Evolutionary conservation across 2,329 filamentous ascomycete species (phyloP).

Genomic region (Fusarium tjaetaba): DNA sequence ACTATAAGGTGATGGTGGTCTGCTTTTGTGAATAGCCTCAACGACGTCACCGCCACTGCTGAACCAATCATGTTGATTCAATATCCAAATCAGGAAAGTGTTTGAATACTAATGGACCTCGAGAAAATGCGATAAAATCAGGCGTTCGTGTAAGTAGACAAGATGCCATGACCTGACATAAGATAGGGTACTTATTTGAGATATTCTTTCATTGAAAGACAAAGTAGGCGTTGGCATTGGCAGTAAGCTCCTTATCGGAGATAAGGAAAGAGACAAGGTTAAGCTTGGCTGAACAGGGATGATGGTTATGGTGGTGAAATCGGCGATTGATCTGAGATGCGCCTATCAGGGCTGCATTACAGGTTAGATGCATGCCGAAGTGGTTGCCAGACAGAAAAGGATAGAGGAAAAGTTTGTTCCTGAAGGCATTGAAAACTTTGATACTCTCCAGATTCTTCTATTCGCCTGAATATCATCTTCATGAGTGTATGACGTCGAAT

Average conservation of each 20-base stretch:
- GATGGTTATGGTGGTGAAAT: slow-evolving; percentile 3
- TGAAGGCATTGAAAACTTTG: not conserved
- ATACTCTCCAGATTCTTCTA: not conserved
- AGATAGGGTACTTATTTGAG: no score
- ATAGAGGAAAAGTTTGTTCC: not conserved
- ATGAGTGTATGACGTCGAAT: slow-evolving; percentile 18
- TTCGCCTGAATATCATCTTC: not conserved
- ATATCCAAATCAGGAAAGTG: not conserved
- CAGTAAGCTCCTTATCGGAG: not conserved
- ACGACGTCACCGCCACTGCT: not conserved
- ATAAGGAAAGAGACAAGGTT: slow-evolving; percentile 6
- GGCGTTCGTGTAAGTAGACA: no score
- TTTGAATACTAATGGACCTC: no score
- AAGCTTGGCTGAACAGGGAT: not conserved
- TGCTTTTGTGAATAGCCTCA: not conserved
- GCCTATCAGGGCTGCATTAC: slow-evolving; percentile 15
- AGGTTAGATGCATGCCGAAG: not conserved
- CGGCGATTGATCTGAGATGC: slow-evolving; percentile 40
- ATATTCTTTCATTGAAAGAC: not conserved
- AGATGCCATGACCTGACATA: not conserved
- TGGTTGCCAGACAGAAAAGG: not conserved
- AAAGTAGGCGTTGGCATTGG: not conserved
- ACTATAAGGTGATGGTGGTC: not conserved
- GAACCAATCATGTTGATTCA: not conserved
- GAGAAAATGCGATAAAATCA: not conserved